These are phyloP conservation scores for Adiantum capillusveneris DNA, from an alignment of 75 land plant species.

Conservation along the genomic window DNA sequence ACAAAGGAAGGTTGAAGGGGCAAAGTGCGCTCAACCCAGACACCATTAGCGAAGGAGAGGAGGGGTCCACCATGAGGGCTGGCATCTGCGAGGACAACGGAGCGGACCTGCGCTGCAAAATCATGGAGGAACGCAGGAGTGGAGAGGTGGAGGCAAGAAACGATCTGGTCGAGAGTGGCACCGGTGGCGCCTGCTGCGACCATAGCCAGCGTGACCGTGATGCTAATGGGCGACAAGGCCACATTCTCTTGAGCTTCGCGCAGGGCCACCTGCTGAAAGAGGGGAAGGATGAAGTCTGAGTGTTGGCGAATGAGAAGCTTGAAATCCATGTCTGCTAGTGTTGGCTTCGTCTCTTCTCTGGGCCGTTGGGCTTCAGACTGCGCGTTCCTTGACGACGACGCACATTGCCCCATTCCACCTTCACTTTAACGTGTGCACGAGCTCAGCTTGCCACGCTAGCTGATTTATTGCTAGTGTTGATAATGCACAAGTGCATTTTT, in stretches of 20 bases:
- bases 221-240: conserved; percentile 67
- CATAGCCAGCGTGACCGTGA: conserved; percentile 55
- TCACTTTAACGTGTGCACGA: no score
- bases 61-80: conserved; percentile 50
- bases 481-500: no score
- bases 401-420: no score
- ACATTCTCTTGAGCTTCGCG: conserved; percentile 30
- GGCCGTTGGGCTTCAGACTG: no score
- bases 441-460: no score
- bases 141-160: conserved; percentile 39
- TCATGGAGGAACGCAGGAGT: conserved; percentile 23
- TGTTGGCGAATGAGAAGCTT: neutral
- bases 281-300: neutral
- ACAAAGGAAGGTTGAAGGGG: conserved; percentile 39
- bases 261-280: neutral
- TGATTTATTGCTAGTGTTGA: no score
- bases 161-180: conserved; percentile 52
- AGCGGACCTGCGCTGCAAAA: conserved; percentile 46
- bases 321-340: neutral
- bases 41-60: conserved; percentile 51
- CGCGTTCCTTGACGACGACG: no score
- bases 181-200: conserved; percentile 66
- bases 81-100: conserved; percentile 51
- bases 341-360: no score
- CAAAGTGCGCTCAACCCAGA: conserved; percentile 59